Conservation (phyloP, 2,329 filamentous ascomycete species). For the Botrytis fabae region DNA sequence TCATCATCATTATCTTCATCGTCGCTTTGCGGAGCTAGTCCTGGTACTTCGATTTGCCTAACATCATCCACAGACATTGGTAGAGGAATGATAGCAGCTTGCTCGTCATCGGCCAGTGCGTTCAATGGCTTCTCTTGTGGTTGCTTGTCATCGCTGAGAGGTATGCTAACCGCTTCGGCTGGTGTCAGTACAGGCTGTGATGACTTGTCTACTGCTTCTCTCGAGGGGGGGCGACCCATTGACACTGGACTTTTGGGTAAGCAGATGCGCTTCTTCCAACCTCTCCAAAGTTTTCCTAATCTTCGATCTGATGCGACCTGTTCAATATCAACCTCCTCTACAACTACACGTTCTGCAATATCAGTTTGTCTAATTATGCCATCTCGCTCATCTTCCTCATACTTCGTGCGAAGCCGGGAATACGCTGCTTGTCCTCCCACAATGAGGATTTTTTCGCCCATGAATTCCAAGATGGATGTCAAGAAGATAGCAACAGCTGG, state of each 20-base stretch:
- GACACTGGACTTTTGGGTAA: slow-evolving; percentile 52
- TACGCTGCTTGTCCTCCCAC: slow-evolving; percentile 83
- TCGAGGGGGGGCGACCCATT: slow-evolving; percentile 50
- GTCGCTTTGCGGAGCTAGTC: slow-evolving; percentile 62
- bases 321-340: slow-evolving; percentile 91
- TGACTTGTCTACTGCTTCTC: slow-evolving; percentile 44
- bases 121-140: slow-evolving; percentile 30
- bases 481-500: slow-evolving; percentile 94
- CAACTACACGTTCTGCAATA: slow-evolving; percentile 66
- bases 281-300: slow-evolving; percentile 85
- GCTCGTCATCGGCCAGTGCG: slow-evolving; percentile 34
- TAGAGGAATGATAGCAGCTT: slow-evolving; percentile 64
- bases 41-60: slow-evolving; percentile 78
- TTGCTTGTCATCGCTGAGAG: slow-evolving; percentile 34
- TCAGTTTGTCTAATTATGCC: slow-evolving; percentile 48
- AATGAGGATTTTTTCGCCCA: slow-evolving; percentile 89
- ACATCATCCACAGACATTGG: slow-evolving; percentile 68
- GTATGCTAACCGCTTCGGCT: slow-evolving; percentile 44
- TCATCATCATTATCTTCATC: slow-evolving; percentile 57
- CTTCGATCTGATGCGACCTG: slow-evolving; percentile 87
- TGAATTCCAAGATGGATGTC: slow-evolving; percentile 89
- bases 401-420: slow-evolving; percentile 60
- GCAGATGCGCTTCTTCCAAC: slow-evolving; percentile 86
- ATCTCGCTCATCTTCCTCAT: slow-evolving; percentile 60
- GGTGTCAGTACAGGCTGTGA: slow-evolving; percentile 28